A percentile compares a stretch with the other conserved stretches of the same genome.
Evolutionary conservation across 2,329 filamentous ascomycete species (phyloP).

Genomic region (Piedraia hortae): DNA sequence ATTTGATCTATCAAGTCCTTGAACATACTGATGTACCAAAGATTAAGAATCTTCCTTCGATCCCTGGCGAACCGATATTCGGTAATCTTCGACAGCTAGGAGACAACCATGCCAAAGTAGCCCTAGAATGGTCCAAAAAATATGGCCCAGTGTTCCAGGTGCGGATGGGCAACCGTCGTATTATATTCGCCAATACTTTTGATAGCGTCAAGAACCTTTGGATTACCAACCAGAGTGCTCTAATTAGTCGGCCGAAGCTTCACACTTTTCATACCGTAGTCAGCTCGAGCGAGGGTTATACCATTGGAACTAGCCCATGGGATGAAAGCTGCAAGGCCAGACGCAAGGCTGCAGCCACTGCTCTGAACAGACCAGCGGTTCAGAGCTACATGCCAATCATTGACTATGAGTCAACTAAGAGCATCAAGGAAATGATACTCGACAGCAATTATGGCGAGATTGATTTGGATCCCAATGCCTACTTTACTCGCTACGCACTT

Average conservation of each 20-base stretch:
- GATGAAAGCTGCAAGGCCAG: slow-evolving; percentile 53
- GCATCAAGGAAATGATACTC: slow-evolving; percentile 41
- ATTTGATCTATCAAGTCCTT: slow-evolving; percentile 16
- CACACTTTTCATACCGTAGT: slow-evolving; percentile 64
- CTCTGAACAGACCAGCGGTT: slow-evolving; percentile 46
- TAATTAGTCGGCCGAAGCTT: slow-evolving; percentile 51
- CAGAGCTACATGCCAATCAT: slow-evolving; percentile 52
- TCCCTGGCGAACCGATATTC: slow-evolving; percentile 21
- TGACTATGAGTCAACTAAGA: slow-evolving; percentile 44
- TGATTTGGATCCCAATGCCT: slow-evolving; percentile 42
- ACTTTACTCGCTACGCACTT: slow-evolving; percentile 49
- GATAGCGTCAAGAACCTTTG: slow-evolving; percentile 46
- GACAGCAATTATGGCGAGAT: slow-evolving; percentile 33
- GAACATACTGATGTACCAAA: slow-evolving; percentile 21
- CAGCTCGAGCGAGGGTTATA: slow-evolving; percentile 50
- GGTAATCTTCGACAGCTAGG: slow-evolving; percentile 21
- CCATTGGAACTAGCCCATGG: slow-evolving; percentile 63
- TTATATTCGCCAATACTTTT: slow-evolving; percentile 56
- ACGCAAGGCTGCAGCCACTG: slow-evolving; percentile 52
- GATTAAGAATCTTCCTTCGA: slow-evolving; percentile 21
- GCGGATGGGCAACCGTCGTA: slow-evolving; percentile 38
- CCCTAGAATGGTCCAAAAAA: slow-evolving; percentile 20
- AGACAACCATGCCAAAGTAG: slow-evolving; percentile 20
- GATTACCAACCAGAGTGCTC: slow-evolving; percentile 50
- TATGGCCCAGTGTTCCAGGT: slow-evolving; percentile 24